A percentile compares a stretch with the other conserved stretches of the same genome.
Conservation (phyloP, 352 stramenopile species). For the Pythium phragmitis region DNA sequence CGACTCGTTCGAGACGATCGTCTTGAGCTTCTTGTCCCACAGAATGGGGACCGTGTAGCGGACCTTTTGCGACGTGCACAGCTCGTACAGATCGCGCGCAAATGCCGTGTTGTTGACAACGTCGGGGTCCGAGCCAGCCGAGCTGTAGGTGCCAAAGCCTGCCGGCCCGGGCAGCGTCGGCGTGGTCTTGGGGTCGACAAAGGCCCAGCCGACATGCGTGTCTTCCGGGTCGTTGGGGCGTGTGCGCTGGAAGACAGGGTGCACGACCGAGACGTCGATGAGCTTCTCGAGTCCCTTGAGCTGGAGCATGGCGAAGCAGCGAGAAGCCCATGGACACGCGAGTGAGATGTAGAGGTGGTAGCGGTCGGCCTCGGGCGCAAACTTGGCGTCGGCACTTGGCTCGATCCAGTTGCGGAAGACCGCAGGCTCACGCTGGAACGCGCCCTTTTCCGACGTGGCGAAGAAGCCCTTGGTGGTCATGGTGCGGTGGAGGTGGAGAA, state of each 20-base stretch:
- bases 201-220: constrained; percentile 75
- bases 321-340: constrained; percentile 91
- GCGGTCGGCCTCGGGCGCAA: constrained; percentile 54
- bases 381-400: constrained; percentile 50
- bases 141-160: constrained; percentile 70
- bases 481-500: constrained; percentile 18
- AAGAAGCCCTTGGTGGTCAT: constrained; percentile 73
- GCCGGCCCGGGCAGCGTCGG: constrained; percentile 61
- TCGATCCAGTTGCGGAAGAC: constrained; percentile 86
- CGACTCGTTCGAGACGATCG: constrained; percentile 95
- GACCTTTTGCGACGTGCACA: constrained; percentile 67
- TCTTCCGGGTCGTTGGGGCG: constrained; percentile 70
- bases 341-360: constrained; percentile 97
- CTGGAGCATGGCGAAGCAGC: constrained; percentile 82
- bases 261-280: constrained; percentile 92
- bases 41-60: constrained; percentile 90
- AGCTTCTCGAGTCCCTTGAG: constrained; percentile 95
- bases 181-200: constrained; percentile 67
- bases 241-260: constrained; percentile 82
- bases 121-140: constrained; percentile 57
- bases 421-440: constrained; percentile 69
- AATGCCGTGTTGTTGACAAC: constrained; percentile 62
- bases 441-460: constrained; percentile 63
- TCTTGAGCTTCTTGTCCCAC: constrained; percentile 88
- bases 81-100: constrained; percentile 82